Base-by-base conservation (phyloP, 163 green algal genomes). In the Chloromonas sp. region DNA sequence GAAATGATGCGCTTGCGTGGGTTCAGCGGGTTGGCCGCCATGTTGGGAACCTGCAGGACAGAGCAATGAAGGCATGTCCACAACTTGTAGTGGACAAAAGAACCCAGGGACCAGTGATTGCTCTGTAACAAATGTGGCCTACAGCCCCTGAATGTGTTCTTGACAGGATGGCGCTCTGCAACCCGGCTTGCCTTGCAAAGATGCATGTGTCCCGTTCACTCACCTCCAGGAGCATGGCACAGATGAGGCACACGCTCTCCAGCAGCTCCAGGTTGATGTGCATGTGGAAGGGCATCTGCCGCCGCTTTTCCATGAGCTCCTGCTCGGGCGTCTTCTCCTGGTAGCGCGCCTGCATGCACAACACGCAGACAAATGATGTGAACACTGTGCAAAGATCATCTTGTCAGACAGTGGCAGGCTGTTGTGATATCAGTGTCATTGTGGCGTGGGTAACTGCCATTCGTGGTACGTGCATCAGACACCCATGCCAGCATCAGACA, bases 251-350 rank as follows among this genome's bases (percentile, higher is more conserved):
- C n/a, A 94, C 93, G n/a, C 89, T 91, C 92, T 99, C 97, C 71
- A 99, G 89, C 84, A 99, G 90, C 91, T 99, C 97, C 79, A 99
- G 92, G 59, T 92, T 98, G 93, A 99, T 98, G 93, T 99, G 97
- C 95, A 98, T 98, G 93, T 99, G 97, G 94, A 99, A 99, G 80
- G 97, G 97, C 94, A 99, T 98, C 93, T 99, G 97, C 57, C 97
- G 93, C 36, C 95, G 90, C 84, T 97, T 94, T 92, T 99, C 97
- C 36, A 96, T 86, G 87, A 98, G 96, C 94, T 99, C 97, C 94
- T 99, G 96, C 92, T 98, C 96, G 0, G 94, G 93, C 1, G 93
- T 98, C 87, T 96, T 95, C 81, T 99, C 96, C 88, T 93, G 91
- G 89, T 92, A 93, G 81, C 66, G 66, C 5, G 66, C 66, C 66